phyloP scores from a whole-genome alignment of 257 asterid species.

The Handroanthus guayacan region DNA sequence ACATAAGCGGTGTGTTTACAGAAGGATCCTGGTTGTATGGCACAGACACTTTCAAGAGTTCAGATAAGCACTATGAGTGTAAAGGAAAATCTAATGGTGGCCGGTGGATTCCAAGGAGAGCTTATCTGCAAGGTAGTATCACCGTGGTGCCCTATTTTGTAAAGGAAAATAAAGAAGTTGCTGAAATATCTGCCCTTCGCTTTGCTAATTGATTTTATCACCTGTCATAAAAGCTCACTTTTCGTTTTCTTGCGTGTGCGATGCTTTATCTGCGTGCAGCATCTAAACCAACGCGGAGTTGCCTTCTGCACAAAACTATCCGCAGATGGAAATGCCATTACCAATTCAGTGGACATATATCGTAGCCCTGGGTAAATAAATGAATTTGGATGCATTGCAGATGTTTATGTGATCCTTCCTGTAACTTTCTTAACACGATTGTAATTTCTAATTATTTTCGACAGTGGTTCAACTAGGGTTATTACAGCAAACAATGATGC shows the following conservation, averaged over 20 bases:
- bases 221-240: not conserved
- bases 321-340: slow-evolving; percentile 69
- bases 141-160: not conserved
- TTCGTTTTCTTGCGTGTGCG: not conserved
- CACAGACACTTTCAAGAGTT: slow-evolving; percentile 69
- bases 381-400: not conserved
- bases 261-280: slow-evolving; percentile 40
- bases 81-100: slow-evolving; percentile 75
- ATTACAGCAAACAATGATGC: slow-evolving; percentile 86
- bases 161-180: not conserved
- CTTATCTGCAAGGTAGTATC: slow-evolving; percentile 80
- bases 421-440: not conserved
- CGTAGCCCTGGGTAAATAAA: slow-evolving; percentile 49
- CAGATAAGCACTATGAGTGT: slow-evolving; percentile 86
- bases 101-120: slow-evolving; percentile 94
- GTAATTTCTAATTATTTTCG: not conserved
- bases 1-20: slow-evolving; percentile 36
- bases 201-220: not conserved
- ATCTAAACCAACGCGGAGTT: slow-evolving; percentile 73
- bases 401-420: not conserved
- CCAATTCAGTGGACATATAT: slow-evolving; percentile 77
- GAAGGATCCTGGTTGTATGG: slow-evolving; percentile 63
- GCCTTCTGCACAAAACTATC: slow-evolving; percentile 77
- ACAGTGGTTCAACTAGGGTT: slow-evolving; percentile 73
- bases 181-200: not conserved